Conservation (phyloP, 2,329 filamentous ascomycete genomes). For the Trichoderma oligosporum region DNA sequence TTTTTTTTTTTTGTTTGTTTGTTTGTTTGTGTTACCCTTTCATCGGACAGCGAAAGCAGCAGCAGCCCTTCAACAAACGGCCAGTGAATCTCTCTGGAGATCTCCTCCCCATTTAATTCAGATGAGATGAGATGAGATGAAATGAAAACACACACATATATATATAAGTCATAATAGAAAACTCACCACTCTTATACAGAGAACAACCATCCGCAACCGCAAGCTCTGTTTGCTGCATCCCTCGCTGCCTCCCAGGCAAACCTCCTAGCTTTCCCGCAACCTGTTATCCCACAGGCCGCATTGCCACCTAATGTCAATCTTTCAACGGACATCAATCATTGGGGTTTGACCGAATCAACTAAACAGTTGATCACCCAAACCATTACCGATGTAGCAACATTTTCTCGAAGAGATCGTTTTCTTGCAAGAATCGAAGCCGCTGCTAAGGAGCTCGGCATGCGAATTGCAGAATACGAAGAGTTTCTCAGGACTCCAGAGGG, state of each 20-base stretch:
- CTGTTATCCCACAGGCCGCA: not conserved
- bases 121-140: no score
- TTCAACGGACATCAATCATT: constrained; percentile 36
- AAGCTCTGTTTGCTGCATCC: constrained; percentile 26
- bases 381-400: constrained; percentile 43
- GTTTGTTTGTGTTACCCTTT: no score
- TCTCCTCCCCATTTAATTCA: not conserved
- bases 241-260: constrained; percentile 20
- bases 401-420: constrained; percentile 43
- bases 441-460: constrained; percentile 52
- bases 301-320: not conserved
- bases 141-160: no score
- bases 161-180: no score
- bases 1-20: not conserved
- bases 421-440: constrained; percentile 52
- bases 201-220: constrained; percentile 42
- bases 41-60: no score
- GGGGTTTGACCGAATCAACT: constrained; percentile 25
- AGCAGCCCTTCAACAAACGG: no score
- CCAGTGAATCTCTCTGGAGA: no score
- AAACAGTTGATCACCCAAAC: constrained; percentile 34
- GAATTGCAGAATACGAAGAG: constrained; percentile 51
- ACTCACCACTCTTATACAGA: constrained; percentile 32
- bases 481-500: constrained; percentile 31
- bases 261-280: constrained; percentile 20